Conservation (phyloP, 139 green algal species). For the Micractinium conductrix region DNA sequence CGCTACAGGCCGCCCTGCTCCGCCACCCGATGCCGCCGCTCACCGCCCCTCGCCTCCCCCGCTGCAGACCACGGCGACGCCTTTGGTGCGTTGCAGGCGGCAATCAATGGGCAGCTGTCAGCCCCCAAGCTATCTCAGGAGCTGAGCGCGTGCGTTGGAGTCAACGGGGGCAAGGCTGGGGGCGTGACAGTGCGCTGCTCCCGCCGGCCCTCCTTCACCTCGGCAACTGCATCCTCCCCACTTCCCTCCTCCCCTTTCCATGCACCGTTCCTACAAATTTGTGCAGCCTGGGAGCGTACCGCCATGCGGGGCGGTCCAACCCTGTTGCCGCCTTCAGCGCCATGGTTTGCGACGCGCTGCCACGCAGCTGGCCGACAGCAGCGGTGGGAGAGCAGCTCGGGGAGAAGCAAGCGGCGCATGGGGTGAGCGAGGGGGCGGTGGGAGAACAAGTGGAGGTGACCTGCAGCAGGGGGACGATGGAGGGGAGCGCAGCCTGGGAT, state of each 20-base stretch:
- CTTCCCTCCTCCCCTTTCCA: not conserved
- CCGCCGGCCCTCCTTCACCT: not conserved
- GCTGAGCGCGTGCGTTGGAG: not conserved
- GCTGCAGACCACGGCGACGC: too few relatives aligned
- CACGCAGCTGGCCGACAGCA: not conserved
- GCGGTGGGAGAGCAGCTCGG: not conserved
- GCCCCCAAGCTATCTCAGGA: not conserved
- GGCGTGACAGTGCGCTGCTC: not conserved
- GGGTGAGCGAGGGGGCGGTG: too few relatives aligned
- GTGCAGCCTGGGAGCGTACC: conserved; percentile 10
- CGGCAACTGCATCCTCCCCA: not conserved
- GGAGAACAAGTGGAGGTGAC: too few relatives aligned
- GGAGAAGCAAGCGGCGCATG: not conserved
- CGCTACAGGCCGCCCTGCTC: too few relatives aligned
- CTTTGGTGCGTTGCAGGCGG: too few relatives aligned
- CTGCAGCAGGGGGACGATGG: too few relatives aligned
- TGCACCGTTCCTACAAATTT: too few relatives aligned
- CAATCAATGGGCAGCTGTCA: not conserved
- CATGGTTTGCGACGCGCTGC: not conserved
- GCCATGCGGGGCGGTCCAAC: not conserved
- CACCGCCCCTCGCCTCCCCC: too few relatives aligned
- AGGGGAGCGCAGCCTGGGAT: too few relatives aligned
- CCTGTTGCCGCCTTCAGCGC: not conserved
- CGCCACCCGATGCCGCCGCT: too few relatives aligned
- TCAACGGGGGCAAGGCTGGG: not conserved